phyloP scores from a whole-genome alignment of 2,329 filamentous ascomycete genomes.

The Biscogniauxia mediterranea region DNA sequence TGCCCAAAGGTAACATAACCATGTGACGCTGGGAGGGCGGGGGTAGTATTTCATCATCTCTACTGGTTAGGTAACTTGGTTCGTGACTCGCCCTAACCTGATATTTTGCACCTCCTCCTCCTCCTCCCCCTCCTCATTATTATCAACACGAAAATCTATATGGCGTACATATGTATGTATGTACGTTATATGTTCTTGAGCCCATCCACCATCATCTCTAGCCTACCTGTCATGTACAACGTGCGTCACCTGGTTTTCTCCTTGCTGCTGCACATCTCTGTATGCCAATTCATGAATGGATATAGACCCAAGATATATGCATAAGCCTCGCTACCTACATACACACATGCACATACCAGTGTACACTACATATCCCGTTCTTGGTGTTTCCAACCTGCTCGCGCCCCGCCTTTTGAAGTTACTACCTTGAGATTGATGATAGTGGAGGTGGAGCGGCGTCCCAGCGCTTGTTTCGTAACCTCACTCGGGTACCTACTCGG shows the following conservation, averaged over 20 bases:
- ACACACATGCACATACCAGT: too few relatives aligned
- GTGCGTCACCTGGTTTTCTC: background rate
- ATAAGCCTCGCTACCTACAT: background rate
- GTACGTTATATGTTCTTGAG: background rate
- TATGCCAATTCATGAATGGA: background rate
- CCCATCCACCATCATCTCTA: background rate
- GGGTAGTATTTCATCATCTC: background rate
- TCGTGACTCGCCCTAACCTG: background rate
- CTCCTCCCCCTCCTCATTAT: background rate
- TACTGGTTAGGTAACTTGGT: background rate
- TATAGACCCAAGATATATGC: background rate
- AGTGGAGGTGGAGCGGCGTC: background rate
- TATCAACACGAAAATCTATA: background rate
- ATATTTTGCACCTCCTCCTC: background rate
- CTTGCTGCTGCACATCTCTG: background rate
- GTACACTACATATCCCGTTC: background rate
- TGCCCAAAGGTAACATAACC: background rate
- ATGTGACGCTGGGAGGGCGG: background rate
- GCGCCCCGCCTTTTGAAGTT: background rate
- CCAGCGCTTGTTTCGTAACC: background rate
- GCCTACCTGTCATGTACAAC: background rate
- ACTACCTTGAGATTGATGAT: background rate
- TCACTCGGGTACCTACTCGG: background rate
- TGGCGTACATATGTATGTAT: background rate
- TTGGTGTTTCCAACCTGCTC: background rate